Evolutionary conservation across 2,329 filamentous ascomycete genomes (phyloP), one percentile per base, ranked within the genome.

Genomic region (Cladosporium sp.): DNA sequence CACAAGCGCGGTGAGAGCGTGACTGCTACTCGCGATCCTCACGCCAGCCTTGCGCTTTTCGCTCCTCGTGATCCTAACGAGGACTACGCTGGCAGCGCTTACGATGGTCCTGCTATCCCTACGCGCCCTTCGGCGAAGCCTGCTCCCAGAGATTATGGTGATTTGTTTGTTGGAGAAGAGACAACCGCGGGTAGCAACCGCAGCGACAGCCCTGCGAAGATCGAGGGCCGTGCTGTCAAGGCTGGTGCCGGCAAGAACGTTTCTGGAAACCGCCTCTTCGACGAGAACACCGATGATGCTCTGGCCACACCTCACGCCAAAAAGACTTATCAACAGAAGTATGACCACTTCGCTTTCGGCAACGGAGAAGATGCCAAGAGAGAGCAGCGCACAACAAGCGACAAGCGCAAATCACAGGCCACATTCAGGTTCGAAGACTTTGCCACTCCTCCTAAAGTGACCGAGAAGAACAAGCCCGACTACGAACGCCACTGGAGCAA

Each of bases 371-470:
- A 75, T 52, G 71, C 71, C 39, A 56, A 39, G 25, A 58, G 58
- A n/a, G 44, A 61, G 24, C 56, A 58, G 32, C 52, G 64, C 63
- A 37, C 67, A 66, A 60, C 70, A 69, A 60, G 68, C 66, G 34
- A 60, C 66, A 56, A 64, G 62, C 90, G 88, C 45, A 57, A 60
- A 8, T 54, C 56, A 75, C 86, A 90, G 70, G 77, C 80, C 59
- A 87, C 90, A 61, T 97, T 93, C 91, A 85, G 85, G 49, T 97
- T 97, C 73, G 84, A 90, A 60, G 91, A 96, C 74, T 96, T 96
- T 66, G 77, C 78, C 15, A 96, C 92, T 0, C 93, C 93, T 0
- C 82, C 87, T 63, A 96, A 96, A 79, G 78, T 83, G 48, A 79
- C 82, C 4, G 76, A 80, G 45, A 89, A 87, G 72, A 71, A 82